Base-by-base conservation (phyloP, 2,329 filamentous ascomycete species). In the Lasiodiplodia sp. region DNA sequence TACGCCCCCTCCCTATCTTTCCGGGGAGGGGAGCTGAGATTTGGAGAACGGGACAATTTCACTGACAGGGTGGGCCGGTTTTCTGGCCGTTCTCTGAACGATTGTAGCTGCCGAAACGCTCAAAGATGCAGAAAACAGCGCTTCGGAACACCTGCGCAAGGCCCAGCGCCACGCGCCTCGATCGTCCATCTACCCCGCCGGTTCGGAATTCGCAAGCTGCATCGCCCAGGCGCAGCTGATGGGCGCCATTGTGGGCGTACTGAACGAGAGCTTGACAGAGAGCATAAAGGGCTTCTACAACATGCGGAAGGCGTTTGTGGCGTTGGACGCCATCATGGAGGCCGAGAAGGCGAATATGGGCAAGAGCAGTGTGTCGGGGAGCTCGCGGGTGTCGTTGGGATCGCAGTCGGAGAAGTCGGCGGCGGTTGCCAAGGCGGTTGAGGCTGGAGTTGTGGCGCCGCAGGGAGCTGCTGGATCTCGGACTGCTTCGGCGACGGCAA, bases 221-320 rank as follows among this genome's bases (percentile, higher is more conserved):
- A 88, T 93, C 69, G 92, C 94, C 4, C 90, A 97, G 82, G 88
- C 93, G 2, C 93, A 97, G 79, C 85, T 97, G 71, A 97, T 97
- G 91, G 87, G 88, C 68, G 94, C 94, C 0, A 91, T 99, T 1
- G 90, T 97, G 0, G 93, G 90, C 0, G 92, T 98, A 18, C 83
- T 98, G 73, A 96, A 96, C 72, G 96, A 98, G 82, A 97, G 92
- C 77, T 81, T 98, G 74, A 95, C 94, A 0, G 96, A 98, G 78
- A 93, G 90, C 18, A 88, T 98, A 78, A 93, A 91, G 80, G 93
- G 93, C 6, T 98, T 98, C 76, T 96, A 97, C 77, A 97, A 96
- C 80, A 81, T 98, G 73, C 87, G 95, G 70, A 97, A 96, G 78
- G 95, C 95, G 0, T 98, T 92, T 75, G 83, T 93, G 49, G 91